Evolutionary conservation across 805 yeast species (phyloP).

Genomic region (fission yeast (Schizosaccharomyces pombe)): DNA sequence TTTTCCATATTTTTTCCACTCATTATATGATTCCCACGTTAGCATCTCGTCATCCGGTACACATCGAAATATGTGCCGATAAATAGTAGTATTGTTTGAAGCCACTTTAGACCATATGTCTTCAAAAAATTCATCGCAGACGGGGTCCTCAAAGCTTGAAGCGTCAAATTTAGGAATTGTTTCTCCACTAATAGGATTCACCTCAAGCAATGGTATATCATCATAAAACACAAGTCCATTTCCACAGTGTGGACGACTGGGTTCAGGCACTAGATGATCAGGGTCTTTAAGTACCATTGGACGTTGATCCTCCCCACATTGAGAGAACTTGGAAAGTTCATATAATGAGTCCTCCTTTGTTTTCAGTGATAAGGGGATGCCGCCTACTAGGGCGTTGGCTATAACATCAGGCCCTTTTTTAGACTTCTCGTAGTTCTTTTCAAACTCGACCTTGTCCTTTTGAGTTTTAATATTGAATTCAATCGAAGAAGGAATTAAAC

Average conservation of each 20-base stretch:
- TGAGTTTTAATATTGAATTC: not conserved
- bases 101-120: slow-evolving; percentile 74
- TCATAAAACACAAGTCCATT: not conserved
- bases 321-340: not conserved
- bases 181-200: not conserved
- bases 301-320: not conserved
- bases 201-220: not conserved
- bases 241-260: slow-evolving; percentile 1
- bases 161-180: slow-evolving; percentile 47
- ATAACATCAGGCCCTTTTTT: not conserved
- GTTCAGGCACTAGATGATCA: not conserved
- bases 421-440: not conserved
- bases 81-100: slow-evolving; percentile 56
- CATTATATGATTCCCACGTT: slow-evolving; percentile 72
- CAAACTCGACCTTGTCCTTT: not conserved
- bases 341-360: not conserved
- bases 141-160: slow-evolving; percentile 67
- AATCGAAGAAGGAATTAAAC: not conserved
- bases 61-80: slow-evolving; percentile 64
- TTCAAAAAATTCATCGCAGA: slow-evolving; percentile 57
- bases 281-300: not conserved
- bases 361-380: not conserved
- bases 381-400: slow-evolving; percentile 1
- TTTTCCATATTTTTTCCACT: slow-evolving; percentile 13
- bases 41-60: slow-evolving; percentile 88